phyloP scores from a whole-genome alignment of 176 grass and related monocot genomes.

The Triticum urartu region DNA sequence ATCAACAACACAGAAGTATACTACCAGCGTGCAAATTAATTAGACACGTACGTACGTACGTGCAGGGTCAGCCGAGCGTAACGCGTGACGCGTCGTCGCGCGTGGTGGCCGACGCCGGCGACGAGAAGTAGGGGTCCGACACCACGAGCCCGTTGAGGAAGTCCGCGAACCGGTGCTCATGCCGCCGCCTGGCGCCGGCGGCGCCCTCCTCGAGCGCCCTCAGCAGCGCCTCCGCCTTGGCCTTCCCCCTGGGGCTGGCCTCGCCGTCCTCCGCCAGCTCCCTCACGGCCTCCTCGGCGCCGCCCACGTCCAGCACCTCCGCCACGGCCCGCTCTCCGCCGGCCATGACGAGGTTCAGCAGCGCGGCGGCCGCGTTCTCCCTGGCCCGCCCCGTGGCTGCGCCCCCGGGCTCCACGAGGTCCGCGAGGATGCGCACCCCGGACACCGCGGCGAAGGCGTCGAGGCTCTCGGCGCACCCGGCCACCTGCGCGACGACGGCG shows the following conservation, averaged over 20 bases:
- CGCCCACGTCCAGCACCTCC: constrained; percentile 54
- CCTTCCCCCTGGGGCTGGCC: constrained; percentile 64
- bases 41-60: no score
- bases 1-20: background rate
- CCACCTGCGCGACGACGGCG: constrained; percentile 83
- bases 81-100: constrained; percentile 7
- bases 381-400: constrained; percentile 36
- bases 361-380: constrained; percentile 75
- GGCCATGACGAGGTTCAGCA: constrained; percentile 83
- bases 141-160: constrained; percentile 45
- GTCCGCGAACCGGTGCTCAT: constrained; percentile 39
- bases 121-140: constrained; percentile 50
- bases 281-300: constrained; percentile 42
- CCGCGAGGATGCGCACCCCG: constrained; percentile 67
- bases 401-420: constrained; percentile 50
- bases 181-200: background rate
- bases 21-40: background rate
- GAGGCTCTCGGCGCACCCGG: constrained; percentile 81
- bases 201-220: constrained; percentile 42
- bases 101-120: constrained; percentile 44
- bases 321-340: constrained; percentile 52
- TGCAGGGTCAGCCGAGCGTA: background rate
- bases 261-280: constrained; percentile 46
- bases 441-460: constrained; percentile 59
- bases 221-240: constrained; percentile 71